These are phyloP conservation scores for Saccharomyces hybrid DNA, from an alignment of 1,139 yeast genomes.

Conservation along the genomic window DNA sequence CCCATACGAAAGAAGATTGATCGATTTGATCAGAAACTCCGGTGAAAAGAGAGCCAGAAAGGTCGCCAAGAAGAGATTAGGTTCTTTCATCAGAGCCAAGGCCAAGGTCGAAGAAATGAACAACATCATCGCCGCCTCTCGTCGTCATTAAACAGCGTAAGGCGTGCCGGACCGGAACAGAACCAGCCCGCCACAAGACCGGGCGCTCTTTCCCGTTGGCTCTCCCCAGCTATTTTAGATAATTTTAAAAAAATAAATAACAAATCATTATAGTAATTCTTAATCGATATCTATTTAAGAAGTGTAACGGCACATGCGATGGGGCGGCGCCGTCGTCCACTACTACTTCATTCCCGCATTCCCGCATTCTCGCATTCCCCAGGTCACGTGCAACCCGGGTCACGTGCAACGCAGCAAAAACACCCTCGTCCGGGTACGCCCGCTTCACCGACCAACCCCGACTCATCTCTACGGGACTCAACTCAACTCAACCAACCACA, in stretches of 20 bases:
- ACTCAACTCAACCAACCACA: neutral
- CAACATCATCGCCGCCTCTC: conserved; percentile 93
- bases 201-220: neutral
- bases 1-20: conserved; percentile 99
- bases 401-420: neutral
- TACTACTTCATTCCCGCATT: neutral
- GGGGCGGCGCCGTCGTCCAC: neutral
- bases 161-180: neutral
- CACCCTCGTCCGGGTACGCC: neutral
- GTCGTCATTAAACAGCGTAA: conserved; percentile 51
- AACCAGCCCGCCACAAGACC: neutral
- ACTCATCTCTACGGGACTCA: neutral
- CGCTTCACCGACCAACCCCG: neutral
- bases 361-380: too few species aligned
- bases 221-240: neutral
- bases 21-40: conserved; percentile 98
- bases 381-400: neutral
- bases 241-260: neutral
- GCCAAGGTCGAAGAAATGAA: conserved; percentile 99
- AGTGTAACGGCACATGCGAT: neutral
- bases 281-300: conserved; percentile 1
- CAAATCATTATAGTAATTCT: conserved; percentile 1
- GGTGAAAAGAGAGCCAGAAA: conserved; percentile 99
- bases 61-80: conserved; percentile 99
- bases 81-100: conserved; percentile 99